phyloP scores from a whole-genome alignment of 805 yeast species.

The Kodamaea nitidulidarum region DNA sequence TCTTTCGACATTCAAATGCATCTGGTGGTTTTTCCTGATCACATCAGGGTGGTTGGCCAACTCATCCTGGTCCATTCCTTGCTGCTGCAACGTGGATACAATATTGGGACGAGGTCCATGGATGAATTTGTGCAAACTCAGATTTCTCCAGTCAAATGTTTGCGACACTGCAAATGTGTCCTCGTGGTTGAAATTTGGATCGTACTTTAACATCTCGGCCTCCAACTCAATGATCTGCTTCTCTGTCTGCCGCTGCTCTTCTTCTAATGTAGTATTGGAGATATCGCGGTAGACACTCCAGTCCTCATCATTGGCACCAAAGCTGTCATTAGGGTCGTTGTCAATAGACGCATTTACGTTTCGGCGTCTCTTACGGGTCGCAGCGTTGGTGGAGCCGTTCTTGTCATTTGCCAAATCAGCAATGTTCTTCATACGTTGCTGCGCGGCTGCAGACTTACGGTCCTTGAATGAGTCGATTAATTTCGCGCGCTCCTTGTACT shows the following conservation, averaged over 20 bases:
- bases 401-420: constrained; percentile 82
- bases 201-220: constrained; percentile 71
- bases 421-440: constrained; percentile 84
- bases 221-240: constrained; percentile 60
- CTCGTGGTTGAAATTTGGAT: constrained; percentile 80
- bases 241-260: constrained; percentile 72
- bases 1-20: constrained; percentile 87
- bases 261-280: constrained; percentile 70
- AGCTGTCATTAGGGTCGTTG: constrained; percentile 88
- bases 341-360: constrained; percentile 64
- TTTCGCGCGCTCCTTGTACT: constrained; percentile 63
- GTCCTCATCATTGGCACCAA: constrained; percentile 94
- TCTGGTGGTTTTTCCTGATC: constrained; percentile 82
- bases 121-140: constrained; percentile 73
- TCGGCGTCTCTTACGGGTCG: constrained; percentile 42
- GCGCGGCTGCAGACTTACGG: constrained; percentile 88
- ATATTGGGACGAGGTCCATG: constrained; percentile 89
- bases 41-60: constrained; percentile 54
- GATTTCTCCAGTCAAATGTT: constrained; percentile 75
- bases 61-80: constrained; percentile 40
- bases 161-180: constrained; percentile 74
- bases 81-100: constrained; percentile 44
- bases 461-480: constrained; percentile 76
- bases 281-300: constrained; percentile 90
- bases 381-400: constrained; percentile 45